Percentiles rank a stretch among this genome's conserved stretches.
Evolutionary conservation across 225 moss, liverwort and hornwort genomes (phyloP).

Genomic region (Takakia lepidozioides): DNA sequence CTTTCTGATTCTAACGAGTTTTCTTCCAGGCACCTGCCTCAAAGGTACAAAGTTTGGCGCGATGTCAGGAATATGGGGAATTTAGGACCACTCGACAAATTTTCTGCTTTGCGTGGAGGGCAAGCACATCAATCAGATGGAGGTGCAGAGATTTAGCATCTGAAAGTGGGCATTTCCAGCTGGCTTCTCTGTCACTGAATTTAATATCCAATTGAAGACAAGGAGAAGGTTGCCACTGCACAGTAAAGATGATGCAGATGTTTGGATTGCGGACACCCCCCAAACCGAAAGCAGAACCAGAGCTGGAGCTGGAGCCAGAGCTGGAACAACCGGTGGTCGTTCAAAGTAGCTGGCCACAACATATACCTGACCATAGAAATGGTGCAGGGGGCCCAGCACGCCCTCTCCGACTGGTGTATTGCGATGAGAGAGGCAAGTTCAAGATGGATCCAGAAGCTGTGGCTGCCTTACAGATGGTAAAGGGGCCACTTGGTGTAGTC

Average conservation of each 20-base stretch:
- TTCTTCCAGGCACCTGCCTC: too few species aligned
- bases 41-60: too few species aligned
- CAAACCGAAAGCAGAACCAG: constrained; percentile 7
- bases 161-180: too few species aligned
- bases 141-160: too few species aligned
- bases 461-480: constrained; percentile 83
- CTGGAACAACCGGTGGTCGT: constrained; percentile 21
- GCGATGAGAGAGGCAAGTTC: constrained; percentile 88
- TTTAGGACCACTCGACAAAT: too few species aligned
- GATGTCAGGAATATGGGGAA: too few species aligned
- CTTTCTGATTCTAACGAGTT: too few species aligned
- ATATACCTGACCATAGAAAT: constrained; percentile 3
- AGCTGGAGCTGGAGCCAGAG: constrained; percentile 18
- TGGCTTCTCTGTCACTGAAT: too few species aligned
- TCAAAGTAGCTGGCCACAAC: constrained; percentile 16
- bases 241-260: constrained; percentile 36
- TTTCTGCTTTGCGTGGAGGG: too few species aligned
- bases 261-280: constrained; percentile 27
- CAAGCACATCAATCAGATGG: too few species aligned
- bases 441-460: constrained; percentile 98
- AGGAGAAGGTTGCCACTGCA: too few species aligned
- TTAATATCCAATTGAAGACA: too few species aligned
- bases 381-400: constrained; percentile 28
- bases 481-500: constrained; percentile 93
- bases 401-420: constrained; percentile 77